Evolutionary conservation across 768 basidiomycete species (phyloP).

Genomic region (Tricholoma sp.): DNA sequence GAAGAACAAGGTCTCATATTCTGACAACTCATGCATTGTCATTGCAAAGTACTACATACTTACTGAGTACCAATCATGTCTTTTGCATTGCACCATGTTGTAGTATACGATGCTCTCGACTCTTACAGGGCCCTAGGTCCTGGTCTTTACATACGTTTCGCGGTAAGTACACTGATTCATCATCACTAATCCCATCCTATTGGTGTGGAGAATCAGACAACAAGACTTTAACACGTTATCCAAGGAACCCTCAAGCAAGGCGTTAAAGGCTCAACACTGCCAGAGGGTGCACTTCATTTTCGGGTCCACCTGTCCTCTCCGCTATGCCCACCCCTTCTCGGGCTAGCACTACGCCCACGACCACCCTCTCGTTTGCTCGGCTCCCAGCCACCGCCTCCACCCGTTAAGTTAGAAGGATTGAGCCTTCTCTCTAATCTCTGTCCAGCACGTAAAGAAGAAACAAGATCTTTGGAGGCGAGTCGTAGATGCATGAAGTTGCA

Average conservation of each 20-base stretch:
- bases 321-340: constrained; percentile 50
- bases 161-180: neutral
- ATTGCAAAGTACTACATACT: no score
- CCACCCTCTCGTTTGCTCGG: constrained; percentile 65
- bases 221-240: neutral
- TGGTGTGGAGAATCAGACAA: neutral
- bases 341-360: constrained; percentile 72
- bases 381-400: constrained; percentile 81
- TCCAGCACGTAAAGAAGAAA: constrained; percentile 71
- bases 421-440: constrained; percentile 80
- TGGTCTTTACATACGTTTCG: no score
- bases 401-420: constrained; percentile 58
- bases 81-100: no score
- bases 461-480: constrained; percentile 80
- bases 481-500: constrained; percentile 99
- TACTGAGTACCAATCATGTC: no score
- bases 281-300: constrained; percentile 28
- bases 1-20: no score
- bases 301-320: constrained; percentile 81
- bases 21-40: no score
- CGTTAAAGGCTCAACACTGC: neutral
- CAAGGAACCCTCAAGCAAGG: no score
- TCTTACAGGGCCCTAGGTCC: no score
- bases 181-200: neutral
- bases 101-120: no score